Evolutionary conservation across 2,329 filamentous ascomycete genomes (phyloP), one percentile per base, ranked within the genome.

Genomic region (Pyrenophora tritici-repentis): DNA sequence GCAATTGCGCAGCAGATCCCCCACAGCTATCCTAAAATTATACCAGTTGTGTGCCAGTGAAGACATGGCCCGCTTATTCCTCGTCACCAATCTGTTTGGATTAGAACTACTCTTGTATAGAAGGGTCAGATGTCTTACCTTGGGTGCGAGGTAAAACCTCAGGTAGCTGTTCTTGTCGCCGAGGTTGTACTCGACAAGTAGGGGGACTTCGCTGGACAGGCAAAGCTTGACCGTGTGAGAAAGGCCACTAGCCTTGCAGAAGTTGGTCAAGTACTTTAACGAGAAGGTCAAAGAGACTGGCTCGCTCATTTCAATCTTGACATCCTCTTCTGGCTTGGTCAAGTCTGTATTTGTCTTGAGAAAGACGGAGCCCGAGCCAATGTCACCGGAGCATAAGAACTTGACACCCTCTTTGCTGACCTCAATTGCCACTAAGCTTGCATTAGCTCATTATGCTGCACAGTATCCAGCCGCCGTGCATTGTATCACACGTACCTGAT

Each of bases 221-320:
- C 89, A 96, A 66, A 99, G 87, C 79, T 89, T 94, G 76, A 99
- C 95, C 62, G 84, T 82, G 63, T 76, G 80, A 33, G 92, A 93
- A 55, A 99, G 81, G 45, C 86, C 87, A 58, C 91, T 89, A 29
- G 95, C 95, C 81, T 99, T 99, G 89, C 94, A 97, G 81, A 99
- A 99, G 84, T 97, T 97, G 83, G 96, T 90, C 3, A 99, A 87
- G 79, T 99, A 99, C 81, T 99, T 99, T 69, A 99, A 88, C 29
- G 94, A 97, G 81, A 99, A 99, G 42, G 93, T 97, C 58, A 99
- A 84, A 31, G 90, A 83, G 55, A 99, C 94, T 43, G 94, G 91
- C 80, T 99, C 95, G 33, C 86, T 88, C 56, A 99, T 86, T 71
- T 91, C 86, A 75, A 99, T 97, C 61, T 90, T 84, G 66, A 97